phyloP scores from a whole-genome alignment of 345 rosid genomes.

The Eutrema japonicum region DNA sequence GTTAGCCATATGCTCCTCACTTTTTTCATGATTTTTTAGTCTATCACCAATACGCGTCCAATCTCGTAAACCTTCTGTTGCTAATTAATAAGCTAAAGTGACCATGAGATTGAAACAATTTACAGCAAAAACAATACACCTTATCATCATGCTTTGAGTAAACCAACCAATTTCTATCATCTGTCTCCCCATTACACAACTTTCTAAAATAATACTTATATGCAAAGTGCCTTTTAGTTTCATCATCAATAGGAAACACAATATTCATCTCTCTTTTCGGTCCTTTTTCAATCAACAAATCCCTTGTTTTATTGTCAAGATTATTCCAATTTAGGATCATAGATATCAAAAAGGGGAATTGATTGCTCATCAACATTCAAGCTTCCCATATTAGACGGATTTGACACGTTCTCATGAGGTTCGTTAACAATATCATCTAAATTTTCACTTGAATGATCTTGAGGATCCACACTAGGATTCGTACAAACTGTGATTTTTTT shows the following conservation, averaged over 20 bases:
- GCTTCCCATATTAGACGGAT: not conserved
- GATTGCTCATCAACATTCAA: not conserved
- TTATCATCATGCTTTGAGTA: slow-evolving; percentile 14
- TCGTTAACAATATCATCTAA: not conserved
- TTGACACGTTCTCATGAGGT: not conserved
- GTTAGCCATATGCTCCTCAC: too few species aligned
- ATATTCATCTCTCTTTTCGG: not conserved
- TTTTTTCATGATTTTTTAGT: not conserved
- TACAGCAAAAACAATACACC: too few species aligned
- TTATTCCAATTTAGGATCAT: slow-evolving; percentile 21
- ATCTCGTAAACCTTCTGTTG: not conserved
- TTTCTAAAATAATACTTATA: slow-evolving; percentile 24
- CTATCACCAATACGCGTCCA: not conserved
- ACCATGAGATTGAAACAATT: too few species aligned
- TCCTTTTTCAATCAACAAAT: slow-evolving; percentile 19
- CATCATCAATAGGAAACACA: not conserved
- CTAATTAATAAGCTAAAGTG: not conserved
- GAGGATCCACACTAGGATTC: too few species aligned
- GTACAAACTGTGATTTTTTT: too few species aligned
- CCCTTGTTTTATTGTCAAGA: slow-evolving; percentile 7
- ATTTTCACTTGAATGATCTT: too few species aligned
- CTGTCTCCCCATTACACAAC: not conserved
- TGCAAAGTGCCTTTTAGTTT: slow-evolving; percentile 19
- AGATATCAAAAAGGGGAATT: not conserved
- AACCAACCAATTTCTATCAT: slow-evolving; percentile 17